Conservation (phyloP, 805 yeast species). For the Jamesozyma lodderae region DNA sequence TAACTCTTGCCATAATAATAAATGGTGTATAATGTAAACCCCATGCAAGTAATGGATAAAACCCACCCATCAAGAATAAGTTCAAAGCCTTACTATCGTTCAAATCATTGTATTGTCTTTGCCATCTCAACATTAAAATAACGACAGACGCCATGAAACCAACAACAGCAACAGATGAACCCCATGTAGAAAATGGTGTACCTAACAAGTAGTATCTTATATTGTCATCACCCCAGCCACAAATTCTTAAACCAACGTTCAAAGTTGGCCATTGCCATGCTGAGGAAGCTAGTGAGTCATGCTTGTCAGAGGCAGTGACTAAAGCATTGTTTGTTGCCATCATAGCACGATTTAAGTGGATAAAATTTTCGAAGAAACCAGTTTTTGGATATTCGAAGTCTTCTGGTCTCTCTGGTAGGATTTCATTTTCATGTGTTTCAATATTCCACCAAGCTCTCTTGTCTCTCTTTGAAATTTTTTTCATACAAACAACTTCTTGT, state of each 20-base stretch:
- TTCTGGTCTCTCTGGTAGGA: constrained; percentile 46
- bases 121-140: constrained; percentile 61
- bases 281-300: constrained; percentile 59
- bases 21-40: constrained; percentile 70
- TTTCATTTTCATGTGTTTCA: constrained; percentile 56
- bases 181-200: constrained; percentile 72
- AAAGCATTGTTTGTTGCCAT: constrained; percentile 89
- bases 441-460: constrained; percentile 88
- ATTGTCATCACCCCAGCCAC: constrained; percentile 62
- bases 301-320: constrained; percentile 67
- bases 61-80: constrained; percentile 58
- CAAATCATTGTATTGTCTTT: constrained; percentile 66
- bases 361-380: constrained; percentile 65
- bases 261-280: constrained; percentile 90
- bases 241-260: constrained; percentile 65
- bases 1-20: constrained; percentile 74
- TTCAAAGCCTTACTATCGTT: constrained; percentile 37
- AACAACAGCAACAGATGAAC: constrained; percentile 54
- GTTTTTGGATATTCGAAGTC: constrained; percentile 51
- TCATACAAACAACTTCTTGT: constrained; percentile 64
- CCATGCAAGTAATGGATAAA: constrained; percentile 77
- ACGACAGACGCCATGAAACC: constrained; percentile 42
- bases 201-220: constrained; percentile 65
- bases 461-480: constrained; percentile 59
- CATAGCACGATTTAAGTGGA: constrained; percentile 74